Conservation (phyloP, 177 flowering plant genomes). For the Vitis hybrid region DNA sequence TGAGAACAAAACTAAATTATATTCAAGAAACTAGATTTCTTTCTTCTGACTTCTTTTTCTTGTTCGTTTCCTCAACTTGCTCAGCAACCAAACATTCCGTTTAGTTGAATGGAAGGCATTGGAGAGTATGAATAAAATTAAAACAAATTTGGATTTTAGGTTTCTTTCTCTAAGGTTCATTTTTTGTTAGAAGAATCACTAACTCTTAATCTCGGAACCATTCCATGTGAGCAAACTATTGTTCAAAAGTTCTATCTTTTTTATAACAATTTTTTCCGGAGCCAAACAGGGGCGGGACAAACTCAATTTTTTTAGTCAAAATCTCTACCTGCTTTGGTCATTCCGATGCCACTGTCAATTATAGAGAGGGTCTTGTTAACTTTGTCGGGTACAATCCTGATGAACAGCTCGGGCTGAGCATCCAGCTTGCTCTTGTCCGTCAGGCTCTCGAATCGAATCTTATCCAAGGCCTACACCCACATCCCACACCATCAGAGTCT, state of each 20-base stretch:
- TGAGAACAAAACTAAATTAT: too few relatives aligned
- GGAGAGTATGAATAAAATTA: not conserved
- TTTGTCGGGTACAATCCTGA: slow-evolving; percentile 68
- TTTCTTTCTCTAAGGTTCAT: too few relatives aligned
- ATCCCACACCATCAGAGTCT: not conserved
- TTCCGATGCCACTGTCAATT: slow-evolving; percentile 66
- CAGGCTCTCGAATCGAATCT: slow-evolving; percentile 63
- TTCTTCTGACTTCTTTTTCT: too few relatives aligned
- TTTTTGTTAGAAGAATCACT: too few relatives aligned
- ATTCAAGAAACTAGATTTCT: too few relatives aligned
- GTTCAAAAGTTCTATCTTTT: too few relatives aligned
- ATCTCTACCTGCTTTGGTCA: slow-evolving; percentile 67
- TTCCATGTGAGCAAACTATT: too few relatives aligned
- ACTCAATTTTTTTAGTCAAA: not conserved
- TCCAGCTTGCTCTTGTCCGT: slow-evolving; percentile 76
- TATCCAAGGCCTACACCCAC: slow-evolving; percentile 48
- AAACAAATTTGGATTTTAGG: not conserved
- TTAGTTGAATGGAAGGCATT: too few relatives aligned
- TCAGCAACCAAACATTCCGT: too few relatives aligned
- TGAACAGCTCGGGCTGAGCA: slow-evolving; percentile 73
- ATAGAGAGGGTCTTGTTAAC: slow-evolving; percentile 63
- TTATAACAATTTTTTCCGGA: too few relatives aligned
- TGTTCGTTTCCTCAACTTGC: too few relatives aligned
- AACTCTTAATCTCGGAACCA: too few relatives aligned
- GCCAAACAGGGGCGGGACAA: not conserved